These are phyloP conservation scores for Castanopsis chinensis DNA, from an alignment of 306 rosid species.

Conservation along the genomic window DNA sequence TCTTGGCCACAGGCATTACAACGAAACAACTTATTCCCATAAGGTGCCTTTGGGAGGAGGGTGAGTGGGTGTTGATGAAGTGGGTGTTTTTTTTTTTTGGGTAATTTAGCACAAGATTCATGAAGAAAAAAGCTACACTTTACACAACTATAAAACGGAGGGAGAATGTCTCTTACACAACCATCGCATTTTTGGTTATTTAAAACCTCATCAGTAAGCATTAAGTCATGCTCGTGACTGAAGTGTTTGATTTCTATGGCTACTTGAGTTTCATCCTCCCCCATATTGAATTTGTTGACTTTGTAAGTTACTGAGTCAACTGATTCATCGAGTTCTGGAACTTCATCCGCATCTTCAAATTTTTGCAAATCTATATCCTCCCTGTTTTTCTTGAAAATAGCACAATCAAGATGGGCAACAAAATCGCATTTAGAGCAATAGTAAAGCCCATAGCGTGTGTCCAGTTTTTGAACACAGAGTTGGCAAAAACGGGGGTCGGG, in stretches of 20 bases:
- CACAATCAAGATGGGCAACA: neutral
- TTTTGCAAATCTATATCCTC: neutral
- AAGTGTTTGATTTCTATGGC: neutral
- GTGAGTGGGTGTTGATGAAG: neutral
- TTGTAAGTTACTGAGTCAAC: neutral
- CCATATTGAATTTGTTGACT: neutral
- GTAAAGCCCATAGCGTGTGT: neutral
- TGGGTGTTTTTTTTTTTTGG: neutral
- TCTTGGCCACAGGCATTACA: fast-evolving
- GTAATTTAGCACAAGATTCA: neutral
- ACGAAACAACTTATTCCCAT: fast-evolving
- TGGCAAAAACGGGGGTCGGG: neutral
- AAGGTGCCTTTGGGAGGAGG: neutral
- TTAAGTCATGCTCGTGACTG: neutral
- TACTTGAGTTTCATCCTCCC: neutral
- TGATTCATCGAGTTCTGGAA: neutral
- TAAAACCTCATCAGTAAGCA: neutral
- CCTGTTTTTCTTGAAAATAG: neutral
- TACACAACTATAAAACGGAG: neutral
- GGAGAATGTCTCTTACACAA: neutral
- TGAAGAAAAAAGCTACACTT: neutral
- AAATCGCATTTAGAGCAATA: neutral
- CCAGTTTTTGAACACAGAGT: neutral
- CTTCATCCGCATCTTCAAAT: neutral
- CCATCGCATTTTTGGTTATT: neutral